These are phyloP conservation scores for Suillus lakei DNA, from an alignment of 768 basidiomycete genomes.

Conservation along the genomic window DNA sequence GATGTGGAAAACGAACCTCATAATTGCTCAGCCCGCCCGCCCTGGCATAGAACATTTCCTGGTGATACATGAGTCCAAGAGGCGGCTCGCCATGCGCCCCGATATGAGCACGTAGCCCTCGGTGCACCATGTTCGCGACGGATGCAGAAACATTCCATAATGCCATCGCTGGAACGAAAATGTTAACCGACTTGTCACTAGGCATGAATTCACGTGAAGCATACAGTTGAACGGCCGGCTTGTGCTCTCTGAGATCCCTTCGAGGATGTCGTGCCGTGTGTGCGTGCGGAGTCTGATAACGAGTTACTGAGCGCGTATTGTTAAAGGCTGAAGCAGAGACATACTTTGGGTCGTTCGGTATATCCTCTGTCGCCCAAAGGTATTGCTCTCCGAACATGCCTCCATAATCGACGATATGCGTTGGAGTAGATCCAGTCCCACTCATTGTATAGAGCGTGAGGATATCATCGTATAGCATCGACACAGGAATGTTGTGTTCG, in stretches of 20 bases:
- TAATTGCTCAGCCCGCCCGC: slow-evolving; percentile 72
- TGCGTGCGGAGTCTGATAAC: slow-evolving; percentile 60
- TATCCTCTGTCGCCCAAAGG: slow-evolving; percentile 67
- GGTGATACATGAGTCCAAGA: slow-evolving; percentile 75
- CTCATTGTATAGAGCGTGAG: slow-evolving; percentile 64
- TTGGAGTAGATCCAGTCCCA: slow-evolving; percentile 75
- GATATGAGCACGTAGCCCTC: slow-evolving; percentile 65
- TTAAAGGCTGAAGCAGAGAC: slow-evolving; percentile 13
- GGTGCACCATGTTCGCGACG: slow-evolving; percentile 68
- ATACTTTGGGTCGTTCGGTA: slow-evolving; percentile 73
- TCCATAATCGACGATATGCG: slow-evolving; percentile 81
- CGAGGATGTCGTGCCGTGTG: slow-evolving; percentile 66
- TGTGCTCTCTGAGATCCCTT: slow-evolving; percentile 62
- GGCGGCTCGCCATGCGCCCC: slow-evolving; percentile 80
- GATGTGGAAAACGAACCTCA: slow-evolving; percentile 47
- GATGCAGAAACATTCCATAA: slow-evolving; percentile 73
- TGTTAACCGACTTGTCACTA: neutral
- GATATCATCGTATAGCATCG: slow-evolving; percentile 69
- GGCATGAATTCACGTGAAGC: neutral
- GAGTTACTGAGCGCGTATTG: neutral
- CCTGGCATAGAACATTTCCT: slow-evolving; percentile 69
- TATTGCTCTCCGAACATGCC: slow-evolving; percentile 69
- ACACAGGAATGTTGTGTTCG: slow-evolving; percentile 71
- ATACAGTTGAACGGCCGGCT: slow-evolving; percentile 64
- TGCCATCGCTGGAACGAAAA: slow-evolving; percentile 51